Evolutionary conservation across 2,329 filamentous ascomycete species (phyloP), one percentile per base, ranked within the genome.

Genomic region (Cadophora gregata): DNA sequence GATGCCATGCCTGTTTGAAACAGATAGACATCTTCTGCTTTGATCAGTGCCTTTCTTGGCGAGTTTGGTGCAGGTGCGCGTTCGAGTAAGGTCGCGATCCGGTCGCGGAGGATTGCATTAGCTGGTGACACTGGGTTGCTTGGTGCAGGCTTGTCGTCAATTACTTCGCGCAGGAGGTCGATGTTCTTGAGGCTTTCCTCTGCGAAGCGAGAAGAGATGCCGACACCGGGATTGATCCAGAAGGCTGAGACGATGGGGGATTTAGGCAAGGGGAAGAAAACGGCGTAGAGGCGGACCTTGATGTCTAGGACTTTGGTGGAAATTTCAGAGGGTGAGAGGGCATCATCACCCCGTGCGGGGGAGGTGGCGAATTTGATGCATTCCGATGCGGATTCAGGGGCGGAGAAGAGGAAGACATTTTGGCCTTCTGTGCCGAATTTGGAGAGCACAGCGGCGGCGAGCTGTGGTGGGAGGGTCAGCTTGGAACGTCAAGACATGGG

Each of bases 1-100:
- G 81, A 79, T 0, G 81, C 81, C 85, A 88, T 88, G 29, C 85
- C 85, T 0, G 83, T 83, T 5, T 81, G 80, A 71, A 83, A 87
- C 24, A 88, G 76, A 59, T 80, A 86, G 0, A 88, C 80, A 67
- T 88, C 84, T 3, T 77, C 76, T 4, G 70, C 38, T 42, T 42
- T 42, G 38, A 42, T 42, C 64, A 0, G n/a, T 63, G 0, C 71
- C 70, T 51, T 70, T 64, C 9, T 50, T 47, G 65, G 48, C 16
- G 64, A 58, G 14, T 51, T 63, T 2, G 66, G 27, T 0, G 80
- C 81, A 7, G 66, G 27, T 0, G 80, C 82, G 5, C 81, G 79
- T 63, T 79, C 79, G 16, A 84, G 70, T 14, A 85, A 74, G 2
- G 76, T 74, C 1, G 76, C 71, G 59, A 86, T 80, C 6, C 83